Base-by-base conservation (phyloP, 2,329 filamentous ascomycete genomes). In the Monilinia laxa region DNA sequence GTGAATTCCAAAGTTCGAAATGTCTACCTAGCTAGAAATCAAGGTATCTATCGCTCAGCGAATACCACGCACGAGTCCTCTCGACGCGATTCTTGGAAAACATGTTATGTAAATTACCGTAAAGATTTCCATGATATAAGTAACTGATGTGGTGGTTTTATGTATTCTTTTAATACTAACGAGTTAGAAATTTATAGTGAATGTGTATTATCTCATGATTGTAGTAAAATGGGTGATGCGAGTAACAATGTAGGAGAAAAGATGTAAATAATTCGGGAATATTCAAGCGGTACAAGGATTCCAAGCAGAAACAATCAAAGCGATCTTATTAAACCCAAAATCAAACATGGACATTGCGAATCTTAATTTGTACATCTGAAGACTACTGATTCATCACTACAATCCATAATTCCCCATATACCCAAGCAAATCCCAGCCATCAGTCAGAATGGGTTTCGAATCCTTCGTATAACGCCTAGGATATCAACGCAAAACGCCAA, bases 401-500 rank as follows among this genome's bases (percentile, higher is more conserved):
- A 59, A 62, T 23, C 35, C 9, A 38, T 49, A 51, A 52, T 16
- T 25, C 35, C 20, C 45, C 31, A 42, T n/a, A 14, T 51, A 62
- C 45, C 45, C 58, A 52, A 62, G 25, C 58, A 52, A 51, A 51
- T 12, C n/a, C 45, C 58, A 51, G 38, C 14, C 31, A 51, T 51
- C 45, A 51, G 23, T 62, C 31, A 38, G 45, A 62, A 47, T 25
- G 14, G 45, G 45, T 11, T 1, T 62, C 11, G 25, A 62, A 62
- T 14, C 45, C 31, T 25, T 62, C n/a, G 58, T 25, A 62, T 40
- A 62, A 62, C 45, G 45, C 58, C 58, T 35, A 51, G 45, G 58
- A 62, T 62, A 62, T 62, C 58, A 62, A 62, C 45, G 12, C 58
- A 51, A 56, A 60, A 62, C 58, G 58, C 58, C 58, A 38, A 31